phyloP scores from a whole-genome alignment of 129 eudicot species.

The Tagetes patula region DNA sequence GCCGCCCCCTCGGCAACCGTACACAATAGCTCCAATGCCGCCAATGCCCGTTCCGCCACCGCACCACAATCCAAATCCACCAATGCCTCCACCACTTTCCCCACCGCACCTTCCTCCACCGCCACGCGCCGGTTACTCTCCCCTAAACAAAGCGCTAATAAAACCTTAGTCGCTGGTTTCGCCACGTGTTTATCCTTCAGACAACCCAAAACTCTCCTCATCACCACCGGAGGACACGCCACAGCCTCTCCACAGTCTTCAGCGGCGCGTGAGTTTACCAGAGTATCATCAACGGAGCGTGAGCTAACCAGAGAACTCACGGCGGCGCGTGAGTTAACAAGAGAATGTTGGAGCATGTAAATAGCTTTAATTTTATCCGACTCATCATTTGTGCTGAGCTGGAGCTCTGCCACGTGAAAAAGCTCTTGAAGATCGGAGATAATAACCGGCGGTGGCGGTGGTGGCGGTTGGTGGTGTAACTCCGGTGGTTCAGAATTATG shows the following conservation, averaged over 20 bases:
- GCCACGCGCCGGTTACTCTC: constrained; percentile 71
- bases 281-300: constrained; percentile 39
- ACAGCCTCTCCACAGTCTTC: constrained; percentile 26
- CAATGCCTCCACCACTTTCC: constrained; percentile 79
- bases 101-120: constrained; percentile 80
- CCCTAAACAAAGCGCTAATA: constrained; percentile 64
- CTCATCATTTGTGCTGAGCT: constrained; percentile 51
- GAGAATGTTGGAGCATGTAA: constrained; percentile 58
- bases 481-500: constrained; percentile 13
- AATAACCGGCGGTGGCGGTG: constrained; percentile 32
- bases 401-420: constrained; percentile 83
- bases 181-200: constrained; percentile 39
- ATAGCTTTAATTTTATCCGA: constrained; percentile 50
- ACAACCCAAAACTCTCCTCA: constrained; percentile 54
- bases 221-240: constrained; percentile 57
- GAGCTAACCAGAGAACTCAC: constrained; percentile 46
- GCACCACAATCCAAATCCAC: constrained; percentile 65
- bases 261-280: constrained; percentile 57
- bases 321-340: constrained; percentile 57
- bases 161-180: constrained; percentile 67
- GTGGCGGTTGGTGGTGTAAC: constrained; percentile 25
- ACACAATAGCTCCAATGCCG: constrained; percentile 77
- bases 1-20: constrained; percentile 90
- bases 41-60: constrained; percentile 83
- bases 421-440: constrained; percentile 49